Conservation (phyloP, 2,329 filamentous ascomycete genomes). For the Akanthomyces dipterigenus region DNA sequence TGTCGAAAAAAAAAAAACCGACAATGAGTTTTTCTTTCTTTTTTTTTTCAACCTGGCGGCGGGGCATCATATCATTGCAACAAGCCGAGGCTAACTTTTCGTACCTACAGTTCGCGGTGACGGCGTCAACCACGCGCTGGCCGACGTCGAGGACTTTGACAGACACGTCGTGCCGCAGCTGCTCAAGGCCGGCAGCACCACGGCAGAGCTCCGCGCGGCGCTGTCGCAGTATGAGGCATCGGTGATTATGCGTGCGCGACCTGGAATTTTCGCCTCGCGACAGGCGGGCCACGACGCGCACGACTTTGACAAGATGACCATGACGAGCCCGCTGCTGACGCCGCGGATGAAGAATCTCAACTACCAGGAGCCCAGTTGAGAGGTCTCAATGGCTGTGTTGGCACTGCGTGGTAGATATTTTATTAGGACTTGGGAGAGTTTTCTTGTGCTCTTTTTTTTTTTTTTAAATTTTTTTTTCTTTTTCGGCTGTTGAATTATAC, state of each 20-base stretch:
- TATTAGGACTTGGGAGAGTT: background rate
- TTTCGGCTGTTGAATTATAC: no score
- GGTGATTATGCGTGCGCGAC: conserved; percentile 35
- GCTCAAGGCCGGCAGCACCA: background rate
- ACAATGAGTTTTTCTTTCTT: no score
- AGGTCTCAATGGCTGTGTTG: background rate
- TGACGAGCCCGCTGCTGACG: conserved; percentile 31
- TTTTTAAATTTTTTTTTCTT: no score
- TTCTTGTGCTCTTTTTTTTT: no score
- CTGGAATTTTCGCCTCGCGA: conserved; percentile 43
- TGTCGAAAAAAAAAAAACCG: background rate
- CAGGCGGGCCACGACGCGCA: conserved; percentile 50
- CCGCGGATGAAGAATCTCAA: conserved; percentile 29
- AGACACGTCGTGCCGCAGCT: conserved; percentile 23
- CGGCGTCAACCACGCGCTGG: conserved; percentile 50
- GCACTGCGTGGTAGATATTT: background rate
- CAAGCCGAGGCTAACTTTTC: conserved; percentile 1
- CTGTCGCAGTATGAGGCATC: conserved; percentile 37
- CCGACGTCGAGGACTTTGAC: conserved; percentile 42
- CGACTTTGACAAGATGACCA: conserved; percentile 36
- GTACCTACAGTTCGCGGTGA: conserved; percentile 43
- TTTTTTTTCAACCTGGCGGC: no score
- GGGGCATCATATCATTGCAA: no score
- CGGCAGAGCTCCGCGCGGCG: conserved; percentile 18
- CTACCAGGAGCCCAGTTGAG: conserved; percentile 13